Percentiles rank a stretch among this genome's conserved stretches.
Evolutionary conservation across 768 basidiomycete species (phyloP).

Genomic region (Tricholoma bakamatsutake): DNA sequence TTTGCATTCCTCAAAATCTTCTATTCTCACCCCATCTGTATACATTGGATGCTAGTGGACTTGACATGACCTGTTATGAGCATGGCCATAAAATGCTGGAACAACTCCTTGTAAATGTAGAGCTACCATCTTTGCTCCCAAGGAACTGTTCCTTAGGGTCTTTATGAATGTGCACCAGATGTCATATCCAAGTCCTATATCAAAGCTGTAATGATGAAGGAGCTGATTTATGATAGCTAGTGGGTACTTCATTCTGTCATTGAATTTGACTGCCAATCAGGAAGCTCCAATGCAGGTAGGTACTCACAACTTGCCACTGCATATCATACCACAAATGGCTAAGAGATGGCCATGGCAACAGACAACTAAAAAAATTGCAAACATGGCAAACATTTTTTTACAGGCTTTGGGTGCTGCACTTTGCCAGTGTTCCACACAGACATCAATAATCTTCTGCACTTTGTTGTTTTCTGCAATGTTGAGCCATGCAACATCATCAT

Average conservation of each 20-base stretch:
- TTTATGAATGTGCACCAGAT: constrained; percentile 20
- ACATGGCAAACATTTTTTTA: constrained; percentile 9
- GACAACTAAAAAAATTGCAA: constrained; percentile 16
- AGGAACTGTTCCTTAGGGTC: constrained; percentile 16
- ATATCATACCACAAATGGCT: too few species aligned
- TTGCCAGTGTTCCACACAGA: constrained; percentile 13
- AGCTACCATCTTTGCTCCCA: constrained; percentile 9
- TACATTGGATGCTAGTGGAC: constrained; percentile 21
- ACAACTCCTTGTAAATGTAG: constrained; percentile 10
- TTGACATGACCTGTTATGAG: constrained; percentile 16
- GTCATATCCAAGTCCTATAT: too few species aligned
- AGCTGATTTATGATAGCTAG: too few species aligned
- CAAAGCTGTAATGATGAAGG: too few species aligned
- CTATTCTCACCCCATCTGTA: constrained; percentile 17
- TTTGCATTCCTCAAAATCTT: constrained; percentile 25
- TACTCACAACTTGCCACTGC: constrained; percentile 2
- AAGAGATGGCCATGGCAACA: constrained; percentile 17
- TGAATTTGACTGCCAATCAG: too few species aligned
- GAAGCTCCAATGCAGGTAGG: too few species aligned
- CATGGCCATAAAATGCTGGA: too few species aligned
- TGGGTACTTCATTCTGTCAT: too few species aligned
- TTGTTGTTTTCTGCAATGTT: background rate
- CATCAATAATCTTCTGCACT: constrained; percentile 2
- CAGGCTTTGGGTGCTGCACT: too few species aligned
- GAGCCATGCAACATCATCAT: constrained; percentile 13